A percentile compares a stretch with the other conserved stretches of the same genome.
These are phyloP conservation scores for Saccharomycopsis olivae DNA, from an alignment of 805 yeast species.

Conservation along the genomic window DNA sequence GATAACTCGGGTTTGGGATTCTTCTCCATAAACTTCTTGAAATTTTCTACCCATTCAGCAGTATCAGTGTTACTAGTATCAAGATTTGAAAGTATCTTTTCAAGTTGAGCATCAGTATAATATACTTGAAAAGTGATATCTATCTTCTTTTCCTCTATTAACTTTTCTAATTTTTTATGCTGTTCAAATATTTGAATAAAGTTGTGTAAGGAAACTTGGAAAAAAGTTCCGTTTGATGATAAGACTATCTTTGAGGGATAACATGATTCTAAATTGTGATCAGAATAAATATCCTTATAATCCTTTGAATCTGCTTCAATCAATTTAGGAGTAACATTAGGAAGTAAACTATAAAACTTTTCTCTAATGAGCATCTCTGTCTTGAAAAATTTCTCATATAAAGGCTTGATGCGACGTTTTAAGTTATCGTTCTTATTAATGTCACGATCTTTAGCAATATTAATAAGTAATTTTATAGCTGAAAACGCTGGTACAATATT, in stretches of 20 bases:
- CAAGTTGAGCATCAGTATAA: conserved; percentile 44
- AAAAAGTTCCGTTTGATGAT: conserved; percentile 22
- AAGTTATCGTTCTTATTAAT: conserved; percentile 30
- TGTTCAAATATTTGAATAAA: conserved; percentile 22
- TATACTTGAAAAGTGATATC: conserved; percentile 35
- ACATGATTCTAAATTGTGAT: conserved; percentile 37
- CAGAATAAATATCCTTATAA: conserved; percentile 31
- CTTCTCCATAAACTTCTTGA: conserved; percentile 30
- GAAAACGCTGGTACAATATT: conserved; percentile 44
- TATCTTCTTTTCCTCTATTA: conserved; percentile 15
- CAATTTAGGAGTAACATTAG: conserved; percentile 19
- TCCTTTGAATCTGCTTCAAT: conserved; percentile 30
- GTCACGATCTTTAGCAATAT: conserved; percentile 30
- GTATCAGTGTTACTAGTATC: conserved; percentile 35
- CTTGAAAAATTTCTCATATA: conserved; percentile 27
- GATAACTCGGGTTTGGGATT: conserved; percentile 38
- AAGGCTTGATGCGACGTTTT: conserved; percentile 25
- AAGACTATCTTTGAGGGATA: conserved; percentile 47
- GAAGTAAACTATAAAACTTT: conserved; percentile 25
- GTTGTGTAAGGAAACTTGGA: conserved; percentile 25
- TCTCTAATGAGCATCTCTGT: conserved; percentile 36
- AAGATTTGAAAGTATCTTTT: conserved; percentile 26
- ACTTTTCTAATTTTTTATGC: conserved; percentile 14
- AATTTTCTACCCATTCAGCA: conserved; percentile 40
- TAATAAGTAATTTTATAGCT: conserved; percentile 35